Conservation (phyloP, 1,139 yeast genomes). For the Yamadazyma blattariae region DNA sequence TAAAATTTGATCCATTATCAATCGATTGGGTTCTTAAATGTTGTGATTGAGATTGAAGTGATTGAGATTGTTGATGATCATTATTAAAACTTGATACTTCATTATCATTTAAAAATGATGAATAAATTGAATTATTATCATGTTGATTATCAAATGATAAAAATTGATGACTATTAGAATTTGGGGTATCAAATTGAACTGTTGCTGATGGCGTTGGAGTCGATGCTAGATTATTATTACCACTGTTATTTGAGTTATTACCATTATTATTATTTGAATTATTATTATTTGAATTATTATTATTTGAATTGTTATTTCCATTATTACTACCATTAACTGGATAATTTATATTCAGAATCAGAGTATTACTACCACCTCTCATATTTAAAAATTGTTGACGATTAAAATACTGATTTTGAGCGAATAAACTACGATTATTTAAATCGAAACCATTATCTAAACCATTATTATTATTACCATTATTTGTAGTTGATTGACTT, state of each 20-base stretch:
- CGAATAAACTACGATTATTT: slow-evolving; percentile 10
- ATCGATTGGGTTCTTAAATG: slow-evolving; percentile 16
- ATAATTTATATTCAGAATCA: slow-evolving; percentile 1
- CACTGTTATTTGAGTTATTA: not conserved
- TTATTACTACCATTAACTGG: not conserved
- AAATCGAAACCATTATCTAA: not conserved
- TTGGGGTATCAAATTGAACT: slow-evolving; percentile 8
- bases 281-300: no score
- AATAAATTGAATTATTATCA: slow-evolving; percentile 16
- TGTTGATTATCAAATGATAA: slow-evolving; percentile 6
- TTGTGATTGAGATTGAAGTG: no score
- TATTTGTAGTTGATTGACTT: slow-evolving; percentile 6
- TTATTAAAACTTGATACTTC: slow-evolving; percentile 8
- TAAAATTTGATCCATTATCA: slow-evolving; percentile 15
- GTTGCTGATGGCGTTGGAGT: slow-evolving; percentile 8
- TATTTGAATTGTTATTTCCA: not conserved
- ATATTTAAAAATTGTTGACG: slow-evolving; percentile 10
- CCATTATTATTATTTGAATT: no score
- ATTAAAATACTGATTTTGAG: slow-evolving; percentile 14
- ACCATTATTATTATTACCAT: slow-evolving; percentile 1
- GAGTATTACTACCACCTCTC: slow-evolving; percentile 2
- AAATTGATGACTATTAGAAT: slow-evolving; percentile 5
- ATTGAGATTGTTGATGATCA: slow-evolving; percentile 14
- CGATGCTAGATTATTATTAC: slow-evolving; percentile 1
- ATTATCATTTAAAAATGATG: slow-evolving; percentile 9